Base-by-base conservation (phyloP, 1,284 basidiomycete genomes). In the Austropuccinia psidii region DNA sequence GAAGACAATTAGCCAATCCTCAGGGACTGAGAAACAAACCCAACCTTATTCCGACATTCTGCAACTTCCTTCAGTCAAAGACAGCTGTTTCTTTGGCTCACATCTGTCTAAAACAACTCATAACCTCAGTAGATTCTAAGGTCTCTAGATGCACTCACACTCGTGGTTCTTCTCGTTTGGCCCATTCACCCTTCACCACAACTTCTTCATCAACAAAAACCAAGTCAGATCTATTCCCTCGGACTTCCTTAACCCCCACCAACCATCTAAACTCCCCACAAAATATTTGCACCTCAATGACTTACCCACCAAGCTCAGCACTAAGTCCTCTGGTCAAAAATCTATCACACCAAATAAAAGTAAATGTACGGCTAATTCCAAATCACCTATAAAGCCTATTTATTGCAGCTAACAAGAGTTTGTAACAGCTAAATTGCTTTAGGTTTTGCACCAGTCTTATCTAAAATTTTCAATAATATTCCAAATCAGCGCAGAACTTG, bases 141-240 rank as follows among this genome's bases (percentile, higher is more conserved):
- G n/a, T 27, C 5, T 27, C 50, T 17, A 54, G 33, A 24, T 31
- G 50, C n/a, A n/a, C n/a, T n/a, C n/a, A n/a, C n/a, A n/a, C n/a
- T n/a, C n/a, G n/a, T n/a, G 68, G 68, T 45, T 72, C 68, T 8
- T 43, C 55, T 50, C 68, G 68, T n/a, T 21, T 72, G 47, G 43
- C 55, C 27, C 49, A 72, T 27, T 50, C 68, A 21, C 27, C 68
- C 13, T 31, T 43, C 9, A 4, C 27, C 29, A 41, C 21, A 21
- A 50, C 57, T 62, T n/a, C 45, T 37, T 17, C 35, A n/a, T 31
- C 55, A 47, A 41, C 21, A 15, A 17, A 52, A 31, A 11, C 24
- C 19, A 35, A 24, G n/a, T n/a, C 13, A 37, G 41, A 15, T 33
- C 24, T 19, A 52, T 43, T 41, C 41, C 54, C 6, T 24, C 50